Evolutionary conservation across 169 alveolate genomes (phyloP).

Genomic region (Plasmodium vivax): DNA sequence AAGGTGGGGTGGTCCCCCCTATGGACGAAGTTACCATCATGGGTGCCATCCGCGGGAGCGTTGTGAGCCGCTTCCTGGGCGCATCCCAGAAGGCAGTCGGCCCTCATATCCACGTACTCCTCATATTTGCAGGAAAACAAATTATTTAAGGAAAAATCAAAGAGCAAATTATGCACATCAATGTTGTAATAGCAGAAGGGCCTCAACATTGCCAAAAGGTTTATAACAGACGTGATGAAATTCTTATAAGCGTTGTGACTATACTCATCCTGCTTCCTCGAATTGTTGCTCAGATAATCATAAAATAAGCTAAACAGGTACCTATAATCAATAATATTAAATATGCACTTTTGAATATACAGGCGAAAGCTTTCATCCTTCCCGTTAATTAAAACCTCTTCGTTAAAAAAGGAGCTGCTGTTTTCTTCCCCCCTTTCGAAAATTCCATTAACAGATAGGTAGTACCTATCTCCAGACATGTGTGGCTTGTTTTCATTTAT

Average conservation of each 20-base stretch:
- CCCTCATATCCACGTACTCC: conserved; percentile 44
- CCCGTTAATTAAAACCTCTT: conserved; percentile 32
- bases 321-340: conserved; percentile 46
- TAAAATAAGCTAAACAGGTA: conserved; percentile 51
- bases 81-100: not conserved
- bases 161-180: conserved; percentile 54
- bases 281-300: conserved; percentile 28
- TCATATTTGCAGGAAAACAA: conserved; percentile 24
- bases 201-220: conserved; percentile 11
- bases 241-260: conserved; percentile 57
- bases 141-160: conserved; percentile 60
- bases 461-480: not conserved
- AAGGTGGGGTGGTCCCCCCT: not conserved
- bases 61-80: not conserved
- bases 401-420: conserved; percentile 11
- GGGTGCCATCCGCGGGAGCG: not conserved
- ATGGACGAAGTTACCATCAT: not conserved
- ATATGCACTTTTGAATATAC: conserved; percentile 58
- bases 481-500: conserved; percentile 27
- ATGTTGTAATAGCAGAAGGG: conserved; percentile 59
- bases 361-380: conserved; percentile 67
- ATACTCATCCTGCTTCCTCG: conserved; percentile 21
- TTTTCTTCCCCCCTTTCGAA: conserved; percentile 26
- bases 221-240: conserved; percentile 30
- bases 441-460: conserved; percentile 37